Base-by-base conservation (phyloP, 2,329 filamentous ascomycete genomes). In the Drechslerella coelobrocha region DNA sequence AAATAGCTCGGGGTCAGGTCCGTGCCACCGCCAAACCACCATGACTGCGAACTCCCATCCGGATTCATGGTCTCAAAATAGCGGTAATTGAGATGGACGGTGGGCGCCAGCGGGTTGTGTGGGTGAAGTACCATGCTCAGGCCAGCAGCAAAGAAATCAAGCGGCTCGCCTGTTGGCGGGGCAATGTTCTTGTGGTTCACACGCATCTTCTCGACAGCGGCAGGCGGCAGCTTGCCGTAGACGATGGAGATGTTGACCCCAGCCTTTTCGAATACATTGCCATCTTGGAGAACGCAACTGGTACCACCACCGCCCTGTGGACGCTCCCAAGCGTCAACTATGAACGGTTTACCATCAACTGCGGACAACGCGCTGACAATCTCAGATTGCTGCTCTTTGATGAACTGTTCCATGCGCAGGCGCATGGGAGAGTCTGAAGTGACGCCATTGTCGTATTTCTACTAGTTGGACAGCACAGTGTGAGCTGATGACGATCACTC, bases 11-110 rank as follows among this genome's bases (percentile, higher is more conserved):
- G 94, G 10, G 94, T 99, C 75, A 99, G 81, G 79, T 99, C 94
- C 57, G 91, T 92, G 62, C 94, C 94, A 54, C 94, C 94, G 73
- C 94, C 94, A 77, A 96, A 99, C 94, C 94, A 99, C 93, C 94
- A 99, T 6, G 92, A 89, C 73, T 93, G 91, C 56, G 84, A 88
- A 74, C 84, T 89, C 45, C 90, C 91, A 75, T 93, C 89, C 7
- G 89, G 85, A 76, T 93, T 89, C 71, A 90, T 89, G 0, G 94
- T 99, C 82, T 99, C 94, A 78, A 99, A 99, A 81, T 99, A 99
- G 63, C 94, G 88, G 83, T 97, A 97, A 83, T 99, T 99, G 75
- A 99, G 84, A 79, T 99, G 94, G 17, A 99, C 94, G 0, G 94
- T 99, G 0, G 94, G 94, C 6, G 93, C 93, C 89, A 96, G 96